A percentile compares a stretch with the other conserved stretches of the same genome.
Conservation (phyloP, 805 yeast species). For the Osmozyma mogii region DNA sequence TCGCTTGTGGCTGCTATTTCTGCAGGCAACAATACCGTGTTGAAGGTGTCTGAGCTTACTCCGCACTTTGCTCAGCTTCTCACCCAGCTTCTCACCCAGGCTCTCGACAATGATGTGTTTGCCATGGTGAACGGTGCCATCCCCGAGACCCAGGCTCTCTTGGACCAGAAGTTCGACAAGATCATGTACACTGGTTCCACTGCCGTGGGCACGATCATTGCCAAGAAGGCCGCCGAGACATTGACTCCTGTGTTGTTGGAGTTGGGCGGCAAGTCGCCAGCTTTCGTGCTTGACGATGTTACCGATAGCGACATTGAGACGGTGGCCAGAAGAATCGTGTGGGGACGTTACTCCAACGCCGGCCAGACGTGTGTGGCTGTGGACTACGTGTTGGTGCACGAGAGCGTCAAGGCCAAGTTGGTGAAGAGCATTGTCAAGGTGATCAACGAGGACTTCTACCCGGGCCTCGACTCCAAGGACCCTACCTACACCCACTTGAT, state of each 20-base stretch:
- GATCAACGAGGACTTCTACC: conserved; percentile 38
- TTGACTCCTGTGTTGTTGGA: conserved; percentile 78
- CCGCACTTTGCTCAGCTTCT: conserved; percentile 55
- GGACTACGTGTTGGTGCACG: conserved; percentile 72
- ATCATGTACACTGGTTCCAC: conserved; percentile 82
- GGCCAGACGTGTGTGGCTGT: conserved; percentile 93
- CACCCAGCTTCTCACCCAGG: conserved; percentile 43
- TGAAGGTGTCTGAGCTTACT: conserved; percentile 69
- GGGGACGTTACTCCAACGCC: conserved; percentile 73
- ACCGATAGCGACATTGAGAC: conserved; percentile 35
- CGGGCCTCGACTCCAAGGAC: conserved; percentile 21
- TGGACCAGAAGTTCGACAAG: conserved; percentile 65
- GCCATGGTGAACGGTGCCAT: conserved; percentile 68
- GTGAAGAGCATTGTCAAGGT: conserved; percentile 33
- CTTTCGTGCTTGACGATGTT: conserved; percentile 49
- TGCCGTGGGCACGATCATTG: conserved; percentile 67
- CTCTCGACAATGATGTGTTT: conserved; percentile 50
- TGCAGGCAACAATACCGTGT: conserved; percentile 73
- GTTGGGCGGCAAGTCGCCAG: conserved; percentile 91
- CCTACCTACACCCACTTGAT: conserved; percentile 51
- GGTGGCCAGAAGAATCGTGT: conserved; percentile 53
- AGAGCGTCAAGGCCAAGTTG: conserved; percentile 45
- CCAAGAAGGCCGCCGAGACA: conserved; percentile 74
- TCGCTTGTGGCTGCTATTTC: conserved; percentile 79
- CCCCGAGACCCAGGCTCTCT: conserved; percentile 40